Evolutionary conservation across 2,329 filamentous ascomycete genomes (phyloP).

Genomic region (Fusarium staphyleae): DNA sequence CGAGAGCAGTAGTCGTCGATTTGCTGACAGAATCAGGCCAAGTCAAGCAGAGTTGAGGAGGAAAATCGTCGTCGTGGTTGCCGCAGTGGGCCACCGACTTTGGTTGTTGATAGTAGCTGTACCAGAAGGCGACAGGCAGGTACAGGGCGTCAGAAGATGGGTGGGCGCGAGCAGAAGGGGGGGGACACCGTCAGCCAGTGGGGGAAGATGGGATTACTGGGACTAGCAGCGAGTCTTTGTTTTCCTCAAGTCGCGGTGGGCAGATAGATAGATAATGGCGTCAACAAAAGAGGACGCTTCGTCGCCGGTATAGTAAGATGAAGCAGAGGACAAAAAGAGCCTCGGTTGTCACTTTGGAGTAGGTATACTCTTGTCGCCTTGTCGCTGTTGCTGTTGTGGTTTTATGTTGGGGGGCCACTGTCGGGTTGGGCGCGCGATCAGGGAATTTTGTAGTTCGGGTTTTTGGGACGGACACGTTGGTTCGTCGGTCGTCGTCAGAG

Average conservation of each 20-base stretch:
- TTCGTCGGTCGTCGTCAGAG: slow-evolving; percentile 36
- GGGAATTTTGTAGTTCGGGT: slow-evolving; percentile 34
- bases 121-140: slow-evolving; percentile 37
- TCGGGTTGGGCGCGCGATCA: slow-evolving; percentile 35
- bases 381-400: slow-evolving; percentile 9
- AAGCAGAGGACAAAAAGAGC: slow-evolving; percentile 1
- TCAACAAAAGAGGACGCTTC: slow-evolving; percentile 34
- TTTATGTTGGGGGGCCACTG: slow-evolving; percentile 39
- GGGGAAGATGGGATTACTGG: slow-evolving; percentile 4
- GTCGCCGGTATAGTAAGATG: slow-evolving; percentile 26
- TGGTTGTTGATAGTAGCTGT: slow-evolving; percentile 39
- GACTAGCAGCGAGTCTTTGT: slow-evolving; percentile 31
- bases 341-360: slow-evolving; percentile 4
- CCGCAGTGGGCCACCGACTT: slow-evolving; percentile 44
- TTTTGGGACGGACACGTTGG: slow-evolving; percentile 30
- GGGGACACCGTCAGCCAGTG: slow-evolving; percentile 37
- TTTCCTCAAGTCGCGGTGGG: slow-evolving; percentile 27
- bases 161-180: slow-evolving; percentile 22
- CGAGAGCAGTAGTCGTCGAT: slow-evolving; percentile 20
- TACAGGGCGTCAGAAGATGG: slow-evolving; percentile 39
- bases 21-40: slow-evolving; percentile 31
- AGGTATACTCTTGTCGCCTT: slow-evolving; percentile 17
- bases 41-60: slow-evolving; percentile 21
- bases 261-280: slow-evolving; percentile 19
- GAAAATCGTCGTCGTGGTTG: slow-evolving; percentile 45